These are phyloP conservation scores for Castanea sativa DNA, from an alignment of 306 rosid species.

Conservation along the genomic window DNA sequence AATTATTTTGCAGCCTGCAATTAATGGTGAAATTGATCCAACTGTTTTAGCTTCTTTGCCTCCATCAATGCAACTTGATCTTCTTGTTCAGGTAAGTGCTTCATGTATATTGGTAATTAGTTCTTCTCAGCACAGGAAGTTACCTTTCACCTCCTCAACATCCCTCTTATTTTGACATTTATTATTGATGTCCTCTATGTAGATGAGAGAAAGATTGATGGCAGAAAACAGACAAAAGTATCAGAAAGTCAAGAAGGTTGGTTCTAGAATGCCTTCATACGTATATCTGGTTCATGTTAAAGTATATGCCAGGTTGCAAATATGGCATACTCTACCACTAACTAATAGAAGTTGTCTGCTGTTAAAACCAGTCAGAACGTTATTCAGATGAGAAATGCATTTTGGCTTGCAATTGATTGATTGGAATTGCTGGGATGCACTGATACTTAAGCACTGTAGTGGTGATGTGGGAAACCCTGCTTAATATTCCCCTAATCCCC, in stretches of 20 bases:
- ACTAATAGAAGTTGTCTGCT: background rate
- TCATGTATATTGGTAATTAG: background rate
- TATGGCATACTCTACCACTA: conserved; percentile 1
- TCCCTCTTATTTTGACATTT: conserved; percentile 15
- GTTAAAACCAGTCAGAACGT: background rate
- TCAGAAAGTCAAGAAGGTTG: conserved; percentile 91
- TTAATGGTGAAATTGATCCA: conserved; percentile 63
- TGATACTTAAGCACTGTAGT: no score
- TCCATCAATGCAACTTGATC: conserved; percentile 79
- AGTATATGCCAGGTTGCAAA: background rate
- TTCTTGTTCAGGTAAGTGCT: conserved; percentile 73
- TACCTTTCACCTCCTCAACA: conserved; percentile 6
- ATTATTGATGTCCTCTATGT: conserved; percentile 23
- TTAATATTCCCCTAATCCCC: no score
- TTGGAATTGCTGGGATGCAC: background rate
- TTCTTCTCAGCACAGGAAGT: conserved; percentile 1
- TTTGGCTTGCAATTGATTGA: background rate
- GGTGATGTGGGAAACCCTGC: no score
- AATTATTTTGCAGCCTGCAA: conserved; percentile 51
- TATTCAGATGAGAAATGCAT: background rate
- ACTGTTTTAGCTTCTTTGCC: conserved; percentile 87
- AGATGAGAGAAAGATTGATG: conserved; percentile 89
- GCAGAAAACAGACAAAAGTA: conserved; percentile 95
- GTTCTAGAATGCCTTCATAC: conserved; percentile 30
- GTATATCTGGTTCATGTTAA: conserved; percentile 6